Evolutionary conservation across 139 green algal species (phyloP), one percentile per base, ranked within the genome.

Genomic region (Spirogloea muscicola): DNA sequence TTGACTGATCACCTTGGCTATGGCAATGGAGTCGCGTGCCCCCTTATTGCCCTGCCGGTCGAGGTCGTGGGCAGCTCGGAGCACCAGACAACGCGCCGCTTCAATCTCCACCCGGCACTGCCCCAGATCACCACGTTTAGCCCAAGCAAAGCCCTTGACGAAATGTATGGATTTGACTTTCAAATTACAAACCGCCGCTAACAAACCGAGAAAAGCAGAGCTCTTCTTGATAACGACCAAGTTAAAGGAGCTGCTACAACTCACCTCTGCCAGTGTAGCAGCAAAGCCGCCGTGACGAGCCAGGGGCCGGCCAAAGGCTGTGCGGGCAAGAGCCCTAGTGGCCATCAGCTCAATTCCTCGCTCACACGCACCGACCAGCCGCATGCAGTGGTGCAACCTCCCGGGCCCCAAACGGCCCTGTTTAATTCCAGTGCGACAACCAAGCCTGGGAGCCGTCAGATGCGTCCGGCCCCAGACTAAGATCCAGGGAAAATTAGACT

Each of bases 331-430:
- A 0, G 82, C 86, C 0, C 92, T 74, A 41, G 58, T 10, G 1
- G 83, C 76, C 67, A 91, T 87, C 27, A 93, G 74, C 58, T 84
- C 77, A 36, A 99, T 58, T 0, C 84, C 88, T 0, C 91, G 81
- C 81, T 98, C 90, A 0, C 80, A 91, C 82, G 88, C 86, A 21
- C 93, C 86, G 13, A 98, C 82, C 29, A 94, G 55, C 6, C 95
- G 89, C 93, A 97, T 97, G 88, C 95, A 99, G 88, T 99, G 95
- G 84, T 99, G 95, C 74, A 99, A 83, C n/a, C 95, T 85, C 0
- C 95, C 95, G 0, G 95, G 95, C 4, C 95, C 95, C 61, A 99
- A 84, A 3, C 95, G 87, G 1, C 92, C 77, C 74, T 82, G 73
- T 29, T n/a, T n/a, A n/a, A n/a, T n/a, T n/a, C n/a, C n/a, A n/a